Conservation (phyloP, 768 basidiomycete species). For the Rickenella mellea region DNA sequence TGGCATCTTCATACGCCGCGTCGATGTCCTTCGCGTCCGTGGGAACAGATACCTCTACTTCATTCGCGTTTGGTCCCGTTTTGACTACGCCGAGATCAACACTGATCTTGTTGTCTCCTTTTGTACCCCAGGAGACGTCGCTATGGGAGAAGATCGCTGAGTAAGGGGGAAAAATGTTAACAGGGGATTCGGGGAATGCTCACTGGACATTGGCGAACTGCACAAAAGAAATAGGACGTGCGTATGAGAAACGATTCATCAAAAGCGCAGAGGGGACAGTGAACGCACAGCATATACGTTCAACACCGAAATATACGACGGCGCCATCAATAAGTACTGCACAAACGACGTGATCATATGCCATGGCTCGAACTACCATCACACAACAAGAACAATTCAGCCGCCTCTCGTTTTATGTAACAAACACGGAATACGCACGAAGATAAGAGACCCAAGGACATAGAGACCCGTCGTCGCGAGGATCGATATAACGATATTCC, state of each 20-base stretch:
- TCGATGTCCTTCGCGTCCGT: conserved; percentile 85
- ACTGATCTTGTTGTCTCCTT: conserved; percentile 81
- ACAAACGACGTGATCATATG: conserved; percentile 96
- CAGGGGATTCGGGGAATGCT: too few relatives aligned
- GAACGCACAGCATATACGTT: conserved; percentile 74
- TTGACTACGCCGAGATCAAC: conserved; percentile 82
- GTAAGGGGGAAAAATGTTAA: not conserved
- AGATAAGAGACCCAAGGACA: conserved; percentile 69
- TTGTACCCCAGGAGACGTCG: conserved; percentile 94
- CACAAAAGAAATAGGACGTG: not conserved
- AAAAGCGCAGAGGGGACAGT: conserved; percentile 1
- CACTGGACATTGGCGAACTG: conserved; percentile 78
- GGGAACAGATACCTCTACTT: conserved; percentile 81
- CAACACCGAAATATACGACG: conserved; percentile 87
- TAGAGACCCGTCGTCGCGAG: conserved; percentile 88
- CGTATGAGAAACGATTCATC: not conserved
- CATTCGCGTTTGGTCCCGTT: conserved; percentile 52
- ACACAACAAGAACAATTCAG: conserved; percentile 1
- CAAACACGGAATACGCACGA: conserved; percentile 48
- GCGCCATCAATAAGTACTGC: conserved; percentile 88
- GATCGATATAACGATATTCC: conserved; percentile 80
- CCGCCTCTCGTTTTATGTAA: not conserved
- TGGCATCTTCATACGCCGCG: conserved; percentile 84
- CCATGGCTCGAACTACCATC: conserved; percentile 94
- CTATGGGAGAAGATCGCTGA: conserved; percentile 15